phyloP scores from a whole-genome alignment of 2,329 filamentous ascomycete species.

The Neofusicoccum kwambonambiense region DNA sequence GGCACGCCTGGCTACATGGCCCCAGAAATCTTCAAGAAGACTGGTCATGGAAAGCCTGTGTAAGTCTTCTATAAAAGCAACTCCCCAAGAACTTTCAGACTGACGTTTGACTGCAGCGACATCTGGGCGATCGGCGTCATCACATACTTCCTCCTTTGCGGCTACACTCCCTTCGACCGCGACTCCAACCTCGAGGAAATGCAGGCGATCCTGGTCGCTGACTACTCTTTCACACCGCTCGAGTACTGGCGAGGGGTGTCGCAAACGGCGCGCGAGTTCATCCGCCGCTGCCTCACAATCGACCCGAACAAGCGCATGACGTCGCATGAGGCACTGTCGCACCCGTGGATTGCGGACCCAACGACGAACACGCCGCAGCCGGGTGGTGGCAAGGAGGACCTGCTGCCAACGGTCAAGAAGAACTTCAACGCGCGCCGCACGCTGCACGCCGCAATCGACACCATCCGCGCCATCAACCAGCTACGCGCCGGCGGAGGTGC shows the following conservation, averaged over 20 bases:
- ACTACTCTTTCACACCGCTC: conserved; percentile 90
- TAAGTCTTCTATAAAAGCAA: conserved; percentile 36
- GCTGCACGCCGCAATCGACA: conserved; percentile 66
- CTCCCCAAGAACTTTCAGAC: background rate
- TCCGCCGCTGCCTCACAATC: conserved; percentile 85
- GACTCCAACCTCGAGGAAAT: conserved; percentile 98
- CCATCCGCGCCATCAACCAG: conserved; percentile 67
- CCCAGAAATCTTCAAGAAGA: conserved; percentile 98
- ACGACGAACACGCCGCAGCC: conserved; percentile 40
- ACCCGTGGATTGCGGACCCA: conserved; percentile 63
- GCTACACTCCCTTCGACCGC: conserved; percentile 96
- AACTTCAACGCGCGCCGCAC: conserved; percentile 67
- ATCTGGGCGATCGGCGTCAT: conserved; percentile 98
- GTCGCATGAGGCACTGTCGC: conserved; percentile 71
- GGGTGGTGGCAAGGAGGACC: conserved; percentile 47
- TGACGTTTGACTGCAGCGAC: conserved; percentile 53
- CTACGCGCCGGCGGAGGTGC: conserved; percentile 58
- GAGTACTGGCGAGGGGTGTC: conserved; percentile 98
- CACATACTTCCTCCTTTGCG: conserved; percentile 96
- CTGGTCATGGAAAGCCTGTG: conserved; percentile 95
- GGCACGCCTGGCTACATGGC: conserved; percentile 99
- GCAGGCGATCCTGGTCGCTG: conserved; percentile 95
- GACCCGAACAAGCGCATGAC: conserved; percentile 87
- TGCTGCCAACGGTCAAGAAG: conserved; percentile 66
- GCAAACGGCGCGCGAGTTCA: conserved; percentile 78